phyloP scores from a whole-genome alignment of 306 rosid species.

The Dryas drummondii region DNA sequence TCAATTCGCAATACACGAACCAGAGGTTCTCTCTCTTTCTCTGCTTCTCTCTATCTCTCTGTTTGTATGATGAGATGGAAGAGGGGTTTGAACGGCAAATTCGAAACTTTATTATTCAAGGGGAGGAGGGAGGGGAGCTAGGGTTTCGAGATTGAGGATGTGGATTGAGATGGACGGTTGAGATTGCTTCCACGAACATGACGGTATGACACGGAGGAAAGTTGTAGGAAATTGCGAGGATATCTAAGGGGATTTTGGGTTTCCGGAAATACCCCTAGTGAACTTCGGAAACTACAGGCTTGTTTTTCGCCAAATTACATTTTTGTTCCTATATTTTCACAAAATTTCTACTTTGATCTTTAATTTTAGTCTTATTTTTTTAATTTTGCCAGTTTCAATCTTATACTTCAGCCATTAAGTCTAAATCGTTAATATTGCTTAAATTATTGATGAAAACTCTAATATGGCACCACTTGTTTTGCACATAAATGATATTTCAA shows the following conservation, averaged over 20 bases:
- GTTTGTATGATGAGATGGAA: background rate
- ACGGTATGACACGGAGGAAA: slow-evolving; percentile 27
- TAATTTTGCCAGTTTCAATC: background rate
- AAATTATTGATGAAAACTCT: too few relatives aligned
- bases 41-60: slow-evolving; percentile 7
- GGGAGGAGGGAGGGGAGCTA: slow-evolving; percentile 30
- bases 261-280: slow-evolving; percentile 12
- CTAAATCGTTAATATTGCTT: too few relatives aligned
- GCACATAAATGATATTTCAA: too few relatives aligned
- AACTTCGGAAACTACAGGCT: background rate
- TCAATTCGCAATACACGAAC: background rate
- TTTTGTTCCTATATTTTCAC: too few relatives aligned
- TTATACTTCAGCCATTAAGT: too few relatives aligned
- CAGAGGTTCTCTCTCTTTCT: slow-evolving; percentile 2
- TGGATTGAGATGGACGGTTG: slow-evolving; percentile 49
- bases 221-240: slow-evolving; percentile 54
- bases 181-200: slow-evolving; percentile 31
- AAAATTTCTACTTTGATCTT: too few relatives aligned
- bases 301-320: too few relatives aligned
- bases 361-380: too few relatives aligned
- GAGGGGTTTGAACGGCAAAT: slow-evolving; percentile 30
- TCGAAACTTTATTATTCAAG: slow-evolving; percentile 20
- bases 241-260: background rate
- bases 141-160: slow-evolving; percentile 62
- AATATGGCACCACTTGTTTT: too few relatives aligned